Conservation (phyloP, 108 stramenopile genomes). For the Nitzschia putrida region DNA sequence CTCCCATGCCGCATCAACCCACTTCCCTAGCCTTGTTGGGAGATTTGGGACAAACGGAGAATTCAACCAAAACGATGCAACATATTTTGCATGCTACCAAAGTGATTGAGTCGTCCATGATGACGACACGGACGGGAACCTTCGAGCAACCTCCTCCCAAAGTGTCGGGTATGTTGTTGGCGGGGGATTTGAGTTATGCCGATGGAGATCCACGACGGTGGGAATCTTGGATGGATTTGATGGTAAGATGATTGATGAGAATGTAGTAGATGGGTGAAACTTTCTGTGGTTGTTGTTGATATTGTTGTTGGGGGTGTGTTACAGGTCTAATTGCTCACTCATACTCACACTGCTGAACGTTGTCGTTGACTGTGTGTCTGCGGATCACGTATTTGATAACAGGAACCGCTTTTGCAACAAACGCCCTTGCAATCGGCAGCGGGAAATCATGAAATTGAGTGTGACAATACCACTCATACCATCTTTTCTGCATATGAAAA, state of each 20-base stretch:
- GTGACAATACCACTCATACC: constrained; percentile 47
- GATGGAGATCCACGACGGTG: constrained; percentile 74
- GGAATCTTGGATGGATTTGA: constrained; percentile 71
- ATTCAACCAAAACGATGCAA: constrained; percentile 51
- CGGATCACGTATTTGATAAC: neutral
- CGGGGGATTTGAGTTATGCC: constrained; percentile 78
- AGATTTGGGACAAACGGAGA: constrained; percentile 51
- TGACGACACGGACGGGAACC: neutral
- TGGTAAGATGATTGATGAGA: constrained; percentile 31
- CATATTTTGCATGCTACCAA: constrained; percentile 37
- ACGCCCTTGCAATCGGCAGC: constrained; percentile 62
- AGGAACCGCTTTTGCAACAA: constrained; percentile 45
- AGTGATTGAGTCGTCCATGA: neutral
- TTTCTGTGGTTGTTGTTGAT: too few species aligned
- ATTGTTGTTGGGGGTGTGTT: too few species aligned
- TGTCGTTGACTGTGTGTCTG: neutral
- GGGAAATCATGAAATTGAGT: constrained; percentile 89
- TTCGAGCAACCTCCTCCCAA: neutral
- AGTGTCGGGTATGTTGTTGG: constrained; percentile 45
- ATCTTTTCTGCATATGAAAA: constrained; percentile 73
- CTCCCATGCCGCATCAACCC: constrained; percentile 33
- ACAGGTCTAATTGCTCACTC: too few species aligned
- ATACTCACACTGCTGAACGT: neutral
- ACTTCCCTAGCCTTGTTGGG: constrained; percentile 51
- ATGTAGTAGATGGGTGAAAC: too few species aligned